Conservation (phyloP, 179 eudicot genomes). For the Camellia oleifera region DNA sequence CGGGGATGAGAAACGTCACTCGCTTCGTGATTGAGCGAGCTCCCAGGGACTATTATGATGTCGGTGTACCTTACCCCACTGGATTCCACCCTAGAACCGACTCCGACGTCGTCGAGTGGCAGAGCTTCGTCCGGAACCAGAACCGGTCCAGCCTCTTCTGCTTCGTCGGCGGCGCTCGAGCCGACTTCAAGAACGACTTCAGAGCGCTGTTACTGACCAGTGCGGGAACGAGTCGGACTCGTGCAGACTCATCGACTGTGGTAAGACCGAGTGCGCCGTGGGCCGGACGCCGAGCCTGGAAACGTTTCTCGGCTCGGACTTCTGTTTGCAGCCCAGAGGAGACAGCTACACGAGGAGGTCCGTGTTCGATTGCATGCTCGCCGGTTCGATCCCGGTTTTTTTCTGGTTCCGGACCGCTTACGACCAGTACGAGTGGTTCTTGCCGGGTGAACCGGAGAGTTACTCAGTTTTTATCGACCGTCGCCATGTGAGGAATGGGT, state of each 20-base stretch:
- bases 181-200: conserved; percentile 29
- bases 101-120: conserved; percentile 34
- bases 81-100: conserved; percentile 50
- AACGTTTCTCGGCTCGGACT: conserved; percentile 33
- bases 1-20: conserved; percentile 34
- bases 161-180: conserved; percentile 39
- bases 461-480: conserved; percentile 53
- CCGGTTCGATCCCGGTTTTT: conserved; percentile 58
- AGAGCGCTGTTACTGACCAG: conserved; percentile 27
- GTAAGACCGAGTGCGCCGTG: conserved; percentile 27
- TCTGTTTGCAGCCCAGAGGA: conserved; percentile 59
- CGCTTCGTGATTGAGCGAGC: conserved; percentile 38
- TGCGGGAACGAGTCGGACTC: conserved; percentile 37
- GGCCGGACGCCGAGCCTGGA: conserved; percentile 25
- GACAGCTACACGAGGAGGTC: conserved; percentile 50
- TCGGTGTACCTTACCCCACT: conserved; percentile 55
- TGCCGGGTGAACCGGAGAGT: conserved; percentile 46
- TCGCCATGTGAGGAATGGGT: conserved; percentile 36
- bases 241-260: conserved; percentile 43
- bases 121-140: conserved; percentile 24
- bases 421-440: conserved; percentile 50
- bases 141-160: conserved; percentile 32
- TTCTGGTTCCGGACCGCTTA: conserved; percentile 49
- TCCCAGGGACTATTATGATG: conserved; percentile 29
- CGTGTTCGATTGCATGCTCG: conserved; percentile 53